Evolutionary conservation across 495 filamentous ascomycete species (phyloP).

Genomic region (Penicillium simplicissimum): DNA sequence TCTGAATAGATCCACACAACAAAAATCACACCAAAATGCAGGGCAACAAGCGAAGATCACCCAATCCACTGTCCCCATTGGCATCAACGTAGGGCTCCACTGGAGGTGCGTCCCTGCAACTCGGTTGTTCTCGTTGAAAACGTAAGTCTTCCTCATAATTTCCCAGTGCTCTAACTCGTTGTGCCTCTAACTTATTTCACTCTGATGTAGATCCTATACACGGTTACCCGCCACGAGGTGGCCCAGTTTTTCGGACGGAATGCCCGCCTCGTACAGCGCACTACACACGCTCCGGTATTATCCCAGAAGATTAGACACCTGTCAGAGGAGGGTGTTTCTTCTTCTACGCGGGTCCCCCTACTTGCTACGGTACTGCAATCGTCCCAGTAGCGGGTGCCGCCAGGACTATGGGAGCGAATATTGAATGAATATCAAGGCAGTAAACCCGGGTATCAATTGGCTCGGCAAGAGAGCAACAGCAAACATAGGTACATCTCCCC

Average conservation of each 20-base stretch:
- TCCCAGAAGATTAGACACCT: too few species aligned
- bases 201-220: constrained; percentile 4
- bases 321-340: too few species aligned
- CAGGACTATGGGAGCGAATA: neutral
- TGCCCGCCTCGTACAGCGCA: constrained; percentile 51
- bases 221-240: constrained; percentile 65
- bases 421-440: neutral
- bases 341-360: too few species aligned
- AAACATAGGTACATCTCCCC: constrained; percentile 10
- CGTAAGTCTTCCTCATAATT: constrained; percentile 30
- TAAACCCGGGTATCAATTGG: constrained; percentile 27
- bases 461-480: constrained; percentile 9
- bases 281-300: too few species aligned
- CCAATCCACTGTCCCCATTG: too few species aligned
- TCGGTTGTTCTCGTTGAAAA: constrained; percentile 53
- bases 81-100: constrained; percentile 15
- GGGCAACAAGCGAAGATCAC: too few species aligned
- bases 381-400: too few species aligned
- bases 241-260: constrained; percentile 69
- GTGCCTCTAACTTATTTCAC: neutral
- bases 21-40: too few species aligned
- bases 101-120: constrained; percentile 23
- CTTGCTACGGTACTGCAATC: too few species aligned
- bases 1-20: too few species aligned
- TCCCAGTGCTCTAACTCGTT: neutral